These are phyloP conservation scores for Periconia macrospinosa DNA, from an alignment of 2,329 filamentous ascomycete genomes.

Conservation along the genomic window DNA sequence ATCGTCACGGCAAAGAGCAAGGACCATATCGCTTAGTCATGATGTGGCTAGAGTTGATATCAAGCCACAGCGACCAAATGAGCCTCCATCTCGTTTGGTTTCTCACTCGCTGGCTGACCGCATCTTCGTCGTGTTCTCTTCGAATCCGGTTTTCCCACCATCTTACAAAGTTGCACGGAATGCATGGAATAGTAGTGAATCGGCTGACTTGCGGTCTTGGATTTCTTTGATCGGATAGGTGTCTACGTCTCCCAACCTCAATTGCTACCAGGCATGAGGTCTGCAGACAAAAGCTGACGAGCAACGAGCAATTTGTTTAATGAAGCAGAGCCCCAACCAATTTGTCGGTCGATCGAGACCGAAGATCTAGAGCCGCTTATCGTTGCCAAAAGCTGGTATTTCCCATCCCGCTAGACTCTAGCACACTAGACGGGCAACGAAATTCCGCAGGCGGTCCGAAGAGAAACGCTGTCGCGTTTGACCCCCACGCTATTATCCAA, in stretches of 20 bases:
- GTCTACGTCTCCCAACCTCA: too few species aligned
- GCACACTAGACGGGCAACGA: background rate
- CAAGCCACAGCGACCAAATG: background rate
- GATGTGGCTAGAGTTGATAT: background rate
- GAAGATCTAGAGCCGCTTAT: background rate
- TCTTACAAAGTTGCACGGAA: too few species aligned
- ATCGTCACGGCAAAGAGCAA: background rate
- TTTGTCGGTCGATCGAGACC: too few species aligned
- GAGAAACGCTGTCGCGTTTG: constrained; percentile 1
- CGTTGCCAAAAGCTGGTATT: background rate
- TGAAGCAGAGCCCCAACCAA: too few species aligned
- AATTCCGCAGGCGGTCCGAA: constrained; percentile 5
- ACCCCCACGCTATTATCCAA: constrained; percentile 45
- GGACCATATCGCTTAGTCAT: constrained; percentile 8
- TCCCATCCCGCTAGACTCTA: background rate
- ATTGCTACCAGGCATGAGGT: too few species aligned
- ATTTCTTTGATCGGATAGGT: too few species aligned
- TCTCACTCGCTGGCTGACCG: too few species aligned
- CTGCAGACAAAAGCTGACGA: background rate
- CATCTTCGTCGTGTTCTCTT: too few species aligned
- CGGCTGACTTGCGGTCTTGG: too few species aligned
- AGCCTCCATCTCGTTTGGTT: background rate
- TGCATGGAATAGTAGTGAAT: too few species aligned
- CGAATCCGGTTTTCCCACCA: too few species aligned
- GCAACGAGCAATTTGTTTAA: background rate